phyloP scores from a whole-genome alignment of 768 basidiomycete species.

The Neoboletus magnificus region DNA sequence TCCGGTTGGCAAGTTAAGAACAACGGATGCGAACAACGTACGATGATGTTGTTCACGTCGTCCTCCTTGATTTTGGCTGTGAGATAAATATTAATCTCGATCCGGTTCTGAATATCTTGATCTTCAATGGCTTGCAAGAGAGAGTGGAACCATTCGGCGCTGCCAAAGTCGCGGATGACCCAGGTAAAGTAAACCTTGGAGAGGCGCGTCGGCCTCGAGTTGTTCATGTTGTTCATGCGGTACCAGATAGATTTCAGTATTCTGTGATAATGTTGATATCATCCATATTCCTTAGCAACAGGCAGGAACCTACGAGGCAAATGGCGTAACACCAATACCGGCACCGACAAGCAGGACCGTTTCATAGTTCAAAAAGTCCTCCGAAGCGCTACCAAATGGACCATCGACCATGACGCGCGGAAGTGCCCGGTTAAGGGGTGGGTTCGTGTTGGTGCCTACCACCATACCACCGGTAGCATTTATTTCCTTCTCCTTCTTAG shows the following conservation, averaged over 20 bases:
- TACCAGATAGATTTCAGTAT: constrained; percentile 94
- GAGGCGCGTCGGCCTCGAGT: constrained; percentile 71
- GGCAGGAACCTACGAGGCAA: constrained; percentile 70
- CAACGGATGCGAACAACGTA: constrained; percentile 30
- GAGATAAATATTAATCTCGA: constrained; percentile 93
- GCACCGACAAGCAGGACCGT: constrained; percentile 87
- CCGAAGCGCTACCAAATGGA: constrained; percentile 89
- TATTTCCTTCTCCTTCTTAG: constrained; percentile 46
- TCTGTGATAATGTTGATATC: constrained; percentile 34
- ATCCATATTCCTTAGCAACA: background rate
- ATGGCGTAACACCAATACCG: constrained; percentile 96
- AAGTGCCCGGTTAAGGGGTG: constrained; percentile 66
- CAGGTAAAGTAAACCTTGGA: constrained; percentile 93
- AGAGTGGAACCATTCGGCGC: constrained; percentile 92
- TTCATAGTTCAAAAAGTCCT: constrained; percentile 90
- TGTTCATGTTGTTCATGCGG: constrained; percentile 85
- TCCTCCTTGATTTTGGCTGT: constrained; percentile 90
- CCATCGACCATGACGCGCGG: constrained; percentile 96
- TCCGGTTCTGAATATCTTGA: constrained; percentile 79
- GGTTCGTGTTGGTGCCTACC: constrained; percentile 53
- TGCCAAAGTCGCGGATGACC: constrained; percentile 92
- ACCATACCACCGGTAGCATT: constrained; percentile 52
- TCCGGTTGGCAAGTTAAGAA: background rate
- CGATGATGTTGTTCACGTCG: constrained; percentile 91
- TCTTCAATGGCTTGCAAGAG: constrained; percentile 91